Evolutionary conservation across 129 eudicot genomes (phyloP).

Genomic region (Centaurea solstitialis): DNA sequence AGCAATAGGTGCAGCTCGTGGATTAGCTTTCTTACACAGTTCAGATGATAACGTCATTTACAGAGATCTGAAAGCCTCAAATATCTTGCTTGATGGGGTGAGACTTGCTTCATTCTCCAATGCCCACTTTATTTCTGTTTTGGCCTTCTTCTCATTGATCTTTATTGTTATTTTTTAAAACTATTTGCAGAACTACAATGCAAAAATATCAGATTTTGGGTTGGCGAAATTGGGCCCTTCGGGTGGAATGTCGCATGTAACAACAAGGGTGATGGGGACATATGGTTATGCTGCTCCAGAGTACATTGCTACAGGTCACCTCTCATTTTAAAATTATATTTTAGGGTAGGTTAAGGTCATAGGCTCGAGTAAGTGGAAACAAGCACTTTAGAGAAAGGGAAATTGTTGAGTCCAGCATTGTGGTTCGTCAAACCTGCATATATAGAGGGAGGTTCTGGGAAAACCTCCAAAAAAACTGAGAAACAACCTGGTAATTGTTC

Average conservation of each 20-base stretch:
- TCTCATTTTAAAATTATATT: conserved; percentile 13
- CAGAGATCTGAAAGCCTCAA: conserved; percentile 84
- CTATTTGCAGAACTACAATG: conserved; percentile 60
- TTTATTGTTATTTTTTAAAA: background rate
- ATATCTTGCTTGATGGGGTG: conserved; percentile 91
- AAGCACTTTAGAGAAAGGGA: background rate
- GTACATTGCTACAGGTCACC: conserved; percentile 82
- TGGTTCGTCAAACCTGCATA: no score
- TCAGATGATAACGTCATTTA: conserved; percentile 74
- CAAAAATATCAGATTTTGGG: conserved; percentile 87
- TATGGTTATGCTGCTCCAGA: conserved; percentile 95
- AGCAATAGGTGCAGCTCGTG: conserved; percentile 86
- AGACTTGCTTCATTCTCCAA: conserved; percentile 8
- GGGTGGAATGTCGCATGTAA: conserved; percentile 70
- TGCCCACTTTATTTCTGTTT: background rate
- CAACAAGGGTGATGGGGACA: conserved; percentile 87
- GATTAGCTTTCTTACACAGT: conserved; percentile 76
- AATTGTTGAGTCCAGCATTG: no score
- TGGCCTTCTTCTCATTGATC: background rate
- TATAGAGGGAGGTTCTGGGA: no score
- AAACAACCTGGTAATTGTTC: background rate
- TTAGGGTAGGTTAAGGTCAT: background rate
- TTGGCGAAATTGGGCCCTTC: conserved; percentile 81
- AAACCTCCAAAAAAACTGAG: background rate
- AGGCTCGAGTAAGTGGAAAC: background rate